Evolutionary conservation across 1,139 yeast genomes (phyloP).

Genomic region (Kazachstania sp.): DNA sequence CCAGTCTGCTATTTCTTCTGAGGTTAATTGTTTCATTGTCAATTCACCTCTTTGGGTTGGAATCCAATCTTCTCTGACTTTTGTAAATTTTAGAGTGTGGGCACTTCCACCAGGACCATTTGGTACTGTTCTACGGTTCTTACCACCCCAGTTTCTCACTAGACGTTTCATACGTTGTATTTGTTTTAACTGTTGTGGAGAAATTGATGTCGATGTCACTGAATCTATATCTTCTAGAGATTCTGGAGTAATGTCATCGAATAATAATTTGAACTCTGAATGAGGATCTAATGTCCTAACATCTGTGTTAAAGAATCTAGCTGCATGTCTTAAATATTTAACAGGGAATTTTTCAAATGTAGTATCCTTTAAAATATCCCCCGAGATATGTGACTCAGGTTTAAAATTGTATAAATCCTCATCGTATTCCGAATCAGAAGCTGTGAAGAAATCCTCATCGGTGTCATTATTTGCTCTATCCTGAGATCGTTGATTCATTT

Average conservation of each 20-base stretch:
- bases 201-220: constrained; percentile 41
- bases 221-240: constrained; percentile 69
- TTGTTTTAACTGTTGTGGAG: constrained; percentile 60
- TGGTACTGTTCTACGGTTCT: constrained; percentile 54
- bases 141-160: constrained; percentile 78
- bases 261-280: constrained; percentile 60
- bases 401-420: constrained; percentile 31
- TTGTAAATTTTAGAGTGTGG: constrained; percentile 58
- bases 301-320: constrained; percentile 37
- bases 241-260: constrained; percentile 64
- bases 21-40: constrained; percentile 47
- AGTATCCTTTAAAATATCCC: constrained; percentile 32
- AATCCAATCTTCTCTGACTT: constrained; percentile 73
- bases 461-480: constrained; percentile 10
- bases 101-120: constrained; percentile 52
- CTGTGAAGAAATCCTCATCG: constrained; percentile 35
- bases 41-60: constrained; percentile 62
- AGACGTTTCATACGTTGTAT: constrained; percentile 53
- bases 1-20: constrained; percentile 38
- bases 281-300: constrained; percentile 67
- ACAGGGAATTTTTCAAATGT: constrained; percentile 13
- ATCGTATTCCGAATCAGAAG: constrained; percentile 29
- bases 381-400: constrained; percentile 25
- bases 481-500: constrained; percentile 7
- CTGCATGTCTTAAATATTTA: constrained; percentile 29